phyloP scores from a whole-genome alignment of 2,329 filamentous ascomycete species.

The Talaromyces verruculosus region DNA sequence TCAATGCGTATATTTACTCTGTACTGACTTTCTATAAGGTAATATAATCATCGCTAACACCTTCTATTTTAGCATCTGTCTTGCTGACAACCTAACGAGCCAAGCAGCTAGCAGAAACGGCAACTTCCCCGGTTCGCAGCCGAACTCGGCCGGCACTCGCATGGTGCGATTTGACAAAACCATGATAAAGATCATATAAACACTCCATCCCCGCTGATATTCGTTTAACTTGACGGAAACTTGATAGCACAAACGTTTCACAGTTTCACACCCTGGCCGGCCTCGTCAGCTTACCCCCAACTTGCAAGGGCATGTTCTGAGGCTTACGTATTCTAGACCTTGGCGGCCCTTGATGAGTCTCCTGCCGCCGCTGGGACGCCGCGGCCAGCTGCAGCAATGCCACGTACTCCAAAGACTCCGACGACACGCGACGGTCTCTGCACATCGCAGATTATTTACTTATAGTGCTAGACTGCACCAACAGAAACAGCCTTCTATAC shows the following conservation, averaged over 20 bases:
- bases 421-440: constrained; percentile 6
- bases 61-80: neutral
- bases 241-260: neutral
- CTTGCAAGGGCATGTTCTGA: neutral
- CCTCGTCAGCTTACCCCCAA: neutral
- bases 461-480: neutral
- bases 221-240: neutral
- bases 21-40: no score
- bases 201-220: neutral
- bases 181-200: neutral
- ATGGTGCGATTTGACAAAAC: neutral
- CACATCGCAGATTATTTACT: neutral
- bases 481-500: neutral
- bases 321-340: neutral
- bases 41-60: no score
- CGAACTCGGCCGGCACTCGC: constrained; percentile 16
- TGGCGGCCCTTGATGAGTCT: constrained; percentile 19
- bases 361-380: constrained; percentile 21
- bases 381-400: constrained; percentile 17
- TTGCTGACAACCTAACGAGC: neutral
- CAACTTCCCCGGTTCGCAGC: neutral
- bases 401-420: constrained; percentile 10
- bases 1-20: neutral
- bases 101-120: neutral
- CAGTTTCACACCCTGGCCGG: neutral